Evolutionary conservation across 371 early-diverging fungal species (phyloP).

Genomic region (Ordospora colligata): DNA sequence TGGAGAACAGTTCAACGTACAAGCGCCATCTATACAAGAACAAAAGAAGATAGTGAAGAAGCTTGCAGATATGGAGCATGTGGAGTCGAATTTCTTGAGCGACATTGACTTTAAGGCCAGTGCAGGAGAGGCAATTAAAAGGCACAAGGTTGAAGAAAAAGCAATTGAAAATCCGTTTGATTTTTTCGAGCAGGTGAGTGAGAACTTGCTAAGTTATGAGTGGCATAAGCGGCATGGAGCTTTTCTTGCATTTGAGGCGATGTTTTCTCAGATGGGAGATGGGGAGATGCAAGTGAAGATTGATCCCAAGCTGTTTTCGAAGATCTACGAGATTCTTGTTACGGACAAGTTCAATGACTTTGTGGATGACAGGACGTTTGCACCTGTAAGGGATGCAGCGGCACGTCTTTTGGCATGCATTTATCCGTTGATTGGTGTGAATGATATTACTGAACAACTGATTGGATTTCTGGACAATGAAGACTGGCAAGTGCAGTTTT

Average conservation of each 20-base stretch:
- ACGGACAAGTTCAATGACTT: constrained; percentile 61
- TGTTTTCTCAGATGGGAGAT: constrained; percentile 21
- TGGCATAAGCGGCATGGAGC: constrained; percentile 60
- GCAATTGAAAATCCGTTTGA: constrained; percentile 39
- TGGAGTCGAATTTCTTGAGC: constrained; percentile 14
- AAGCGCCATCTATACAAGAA: background rate
- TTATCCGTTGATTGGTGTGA: constrained; percentile 31
- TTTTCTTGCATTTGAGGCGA: constrained; percentile 39
- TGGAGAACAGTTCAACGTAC: constrained; percentile 24
- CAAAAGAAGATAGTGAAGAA: constrained; percentile 32
- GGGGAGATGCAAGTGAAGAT: constrained; percentile 31
- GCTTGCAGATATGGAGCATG: constrained; percentile 30
- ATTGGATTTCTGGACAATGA: constrained; percentile 30
- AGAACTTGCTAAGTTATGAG: constrained; percentile 42
- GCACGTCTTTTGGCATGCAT: constrained; percentile 40
- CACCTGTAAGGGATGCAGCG: constrained; percentile 59
- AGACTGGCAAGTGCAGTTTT: constrained; percentile 60
- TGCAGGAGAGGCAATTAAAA: constrained; percentile 13
- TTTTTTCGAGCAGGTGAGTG: constrained; percentile 46
- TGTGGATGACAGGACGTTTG: constrained; percentile 51
- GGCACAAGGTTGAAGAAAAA: constrained; percentile 38
- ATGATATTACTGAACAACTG: constrained; percentile 30
- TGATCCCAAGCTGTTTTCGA: constrained; percentile 28
- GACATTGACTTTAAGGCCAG: constrained; percentile 25
- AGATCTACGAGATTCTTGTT: constrained; percentile 51